Conservation (phyloP, 176 grass and related monocot species). For the Pharus latifolius region DNA sequence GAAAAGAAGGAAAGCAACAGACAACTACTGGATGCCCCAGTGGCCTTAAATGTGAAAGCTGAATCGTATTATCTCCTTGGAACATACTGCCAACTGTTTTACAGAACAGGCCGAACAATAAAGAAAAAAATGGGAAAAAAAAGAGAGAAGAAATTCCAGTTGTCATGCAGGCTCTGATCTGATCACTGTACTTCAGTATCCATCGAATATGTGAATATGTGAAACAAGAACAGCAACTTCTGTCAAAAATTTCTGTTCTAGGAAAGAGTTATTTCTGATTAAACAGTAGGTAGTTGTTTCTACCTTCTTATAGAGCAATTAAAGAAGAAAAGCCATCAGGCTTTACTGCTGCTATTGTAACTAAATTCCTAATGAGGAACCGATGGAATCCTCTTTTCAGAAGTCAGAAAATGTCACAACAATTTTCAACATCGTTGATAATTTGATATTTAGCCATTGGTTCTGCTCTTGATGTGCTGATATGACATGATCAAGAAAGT, state of each 20-base stretch:
- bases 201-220: not conserved
- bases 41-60: conserved; percentile 28
- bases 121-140: conserved; percentile 13
- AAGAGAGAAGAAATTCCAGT: conserved; percentile 1
- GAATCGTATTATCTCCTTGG: conserved; percentile 28
- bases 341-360: no score
- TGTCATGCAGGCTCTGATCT: not conserved
- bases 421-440: not conserved
- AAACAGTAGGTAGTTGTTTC: not conserved
- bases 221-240: not conserved
- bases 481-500: not conserved
- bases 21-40: conserved; percentile 39
- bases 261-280: conserved; percentile 2
- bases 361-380: no score
- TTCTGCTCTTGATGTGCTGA: not conserved
- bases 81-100: conserved; percentile 29
- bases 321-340: not conserved
- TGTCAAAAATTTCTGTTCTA: no score
- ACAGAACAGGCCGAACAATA: conserved; percentile 24
- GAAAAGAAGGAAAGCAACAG: conserved; percentile 36
- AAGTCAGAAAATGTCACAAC: not conserved
- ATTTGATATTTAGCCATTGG: not conserved
- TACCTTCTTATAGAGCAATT: not conserved
- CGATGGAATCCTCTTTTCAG: not conserved
- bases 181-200: not conserved